phyloP scores from a whole-genome alignment of 805 yeast genomes.

The Kodamaea nitidulidarum region DNA sequence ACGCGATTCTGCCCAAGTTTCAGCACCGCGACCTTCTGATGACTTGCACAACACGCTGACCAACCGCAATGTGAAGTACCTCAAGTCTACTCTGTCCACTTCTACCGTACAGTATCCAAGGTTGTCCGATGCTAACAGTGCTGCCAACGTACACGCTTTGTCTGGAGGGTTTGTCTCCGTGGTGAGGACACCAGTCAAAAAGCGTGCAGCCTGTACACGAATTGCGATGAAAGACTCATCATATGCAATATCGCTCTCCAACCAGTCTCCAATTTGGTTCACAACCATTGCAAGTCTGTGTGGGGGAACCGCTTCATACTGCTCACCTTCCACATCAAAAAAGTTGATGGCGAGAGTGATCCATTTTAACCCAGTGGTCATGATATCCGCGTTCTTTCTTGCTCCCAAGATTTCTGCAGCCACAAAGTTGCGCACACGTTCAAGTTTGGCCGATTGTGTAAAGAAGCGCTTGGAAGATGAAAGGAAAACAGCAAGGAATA shows the following conservation, averaged over 20 bases:
- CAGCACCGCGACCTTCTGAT: constrained; percentile 14
- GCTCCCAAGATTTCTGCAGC: constrained; percentile 64
- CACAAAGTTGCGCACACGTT: constrained; percentile 53
- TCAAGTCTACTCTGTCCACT: constrained; percentile 39
- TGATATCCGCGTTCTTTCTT: constrained; percentile 36
- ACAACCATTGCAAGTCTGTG: constrained; percentile 65
- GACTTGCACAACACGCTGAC: constrained; percentile 12
- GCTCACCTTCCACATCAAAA: constrained; percentile 28
- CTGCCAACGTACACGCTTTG: constrained; percentile 34
- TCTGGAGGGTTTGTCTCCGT: constrained; percentile 21
- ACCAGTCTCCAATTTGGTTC: constrained; percentile 50
- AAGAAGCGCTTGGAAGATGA: constrained; percentile 36
- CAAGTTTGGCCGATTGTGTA: constrained; percentile 35
- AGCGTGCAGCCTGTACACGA: constrained; percentile 48
- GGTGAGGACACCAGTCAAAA: constrained; percentile 30
- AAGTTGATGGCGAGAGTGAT: constrained; percentile 47
- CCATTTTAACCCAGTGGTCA: constrained; percentile 41
- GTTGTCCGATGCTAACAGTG: constrained; percentile 41
- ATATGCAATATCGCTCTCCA: constrained; percentile 59
- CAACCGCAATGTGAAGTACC: constrained; percentile 44
- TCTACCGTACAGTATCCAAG: constrained; percentile 39
- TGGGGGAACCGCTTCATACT: constrained; percentile 49
- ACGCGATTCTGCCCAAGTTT: constrained; percentile 28
- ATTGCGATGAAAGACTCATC: constrained; percentile 49
- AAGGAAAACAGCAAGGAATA: constrained; percentile 26